These are phyloP conservation scores for Thalia dealbata DNA, from an alignment of 176 grass and related monocot genomes.

Conservation along the genomic window DNA sequence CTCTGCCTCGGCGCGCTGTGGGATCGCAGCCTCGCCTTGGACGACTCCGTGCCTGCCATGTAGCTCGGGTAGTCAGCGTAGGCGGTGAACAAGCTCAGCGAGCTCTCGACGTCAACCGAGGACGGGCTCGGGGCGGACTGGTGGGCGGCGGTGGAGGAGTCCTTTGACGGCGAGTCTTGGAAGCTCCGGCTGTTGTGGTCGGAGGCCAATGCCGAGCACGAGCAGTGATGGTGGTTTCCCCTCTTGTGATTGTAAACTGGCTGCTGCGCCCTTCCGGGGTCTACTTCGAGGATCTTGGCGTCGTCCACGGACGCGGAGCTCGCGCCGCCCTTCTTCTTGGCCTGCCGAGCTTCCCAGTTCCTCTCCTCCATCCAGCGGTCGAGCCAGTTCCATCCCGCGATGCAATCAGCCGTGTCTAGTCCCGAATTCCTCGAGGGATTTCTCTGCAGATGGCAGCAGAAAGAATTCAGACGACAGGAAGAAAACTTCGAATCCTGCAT, in stretches of 20 bases:
- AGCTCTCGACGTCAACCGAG: conserved; percentile 32
- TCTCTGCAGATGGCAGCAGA: conserved; percentile 24
- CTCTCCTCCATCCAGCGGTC: conserved; percentile 80
- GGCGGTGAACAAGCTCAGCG: conserved; percentile 47
- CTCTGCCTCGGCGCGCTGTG: conserved; percentile 87
- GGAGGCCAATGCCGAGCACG: conserved; percentile 41
- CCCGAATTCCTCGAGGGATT: conserved; percentile 28
- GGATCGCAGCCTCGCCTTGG: conserved; percentile 67
- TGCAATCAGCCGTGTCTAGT: conserved; percentile 38
- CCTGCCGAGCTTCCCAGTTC: conserved; percentile 16
- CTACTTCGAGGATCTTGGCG: conserved; percentile 77
- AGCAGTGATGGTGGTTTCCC: conserved; percentile 21
- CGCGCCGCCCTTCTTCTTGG: not conserved
- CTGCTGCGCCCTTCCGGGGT: conserved; percentile 62
- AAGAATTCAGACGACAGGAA: too few relatives aligned
- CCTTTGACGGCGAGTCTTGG: conserved; percentile 53
- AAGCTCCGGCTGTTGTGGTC: conserved; percentile 61
- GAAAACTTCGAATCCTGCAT: too few relatives aligned
- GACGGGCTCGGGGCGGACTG: conserved; percentile 45
- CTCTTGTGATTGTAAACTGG: conserved; percentile 2
- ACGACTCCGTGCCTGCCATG: conserved; percentile 94
- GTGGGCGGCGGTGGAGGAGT: conserved; percentile 59
- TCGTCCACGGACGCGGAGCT: conserved; percentile 27
- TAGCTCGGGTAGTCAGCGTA: conserved; percentile 81
- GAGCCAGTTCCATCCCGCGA: conserved; percentile 68